phyloP scores from a whole-genome alignment of 331 rosid species.

The Malus hybrid region DNA sequence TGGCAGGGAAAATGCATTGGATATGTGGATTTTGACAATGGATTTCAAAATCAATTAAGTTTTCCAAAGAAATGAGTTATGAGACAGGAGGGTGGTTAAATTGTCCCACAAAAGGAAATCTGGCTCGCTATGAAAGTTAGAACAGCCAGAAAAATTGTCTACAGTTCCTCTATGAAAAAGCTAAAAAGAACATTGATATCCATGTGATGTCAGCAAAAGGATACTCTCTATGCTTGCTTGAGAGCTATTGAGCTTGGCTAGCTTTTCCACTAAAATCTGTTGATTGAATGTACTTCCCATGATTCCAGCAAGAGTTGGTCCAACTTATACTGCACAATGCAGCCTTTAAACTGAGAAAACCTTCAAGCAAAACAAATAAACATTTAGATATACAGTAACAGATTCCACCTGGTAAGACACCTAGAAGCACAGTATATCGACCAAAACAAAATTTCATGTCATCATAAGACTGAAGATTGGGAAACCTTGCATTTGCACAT shows the following conservation, averaged over 20 bases:
- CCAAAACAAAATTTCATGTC: not conserved
- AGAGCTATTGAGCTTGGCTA: constrained; percentile 83
- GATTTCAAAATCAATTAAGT: not conserved
- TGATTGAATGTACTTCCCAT: constrained; percentile 96
- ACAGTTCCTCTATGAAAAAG: constrained; percentile 4
- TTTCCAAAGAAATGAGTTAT: not conserved
- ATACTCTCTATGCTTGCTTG: constrained; percentile 99
- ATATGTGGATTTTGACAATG: not conserved
- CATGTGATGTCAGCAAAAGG: constrained; percentile 39
- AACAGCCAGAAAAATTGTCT: not conserved
- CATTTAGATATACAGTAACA: not conserved
- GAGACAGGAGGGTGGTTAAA: not conserved
- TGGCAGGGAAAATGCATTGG: not conserved
- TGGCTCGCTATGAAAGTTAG: not conserved
- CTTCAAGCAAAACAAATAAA: constrained; percentile 21
- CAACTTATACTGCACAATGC: constrained; percentile 22
- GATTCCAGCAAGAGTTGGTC: constrained; percentile 27
- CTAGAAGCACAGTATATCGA: not conserved
- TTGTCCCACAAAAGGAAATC: constrained; percentile 1
- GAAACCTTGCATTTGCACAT: not conserved
- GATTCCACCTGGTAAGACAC: not conserved
- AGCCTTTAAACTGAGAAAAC: constrained; percentile 18
- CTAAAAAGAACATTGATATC: constrained; percentile 5
- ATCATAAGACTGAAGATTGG: not conserved
- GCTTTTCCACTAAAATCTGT: constrained; percentile 91